A percentile compares a stretch with the other conserved stretches of the same genome.
Conservation (phyloP, 2,329 filamentous ascomycete genomes). For the Pestalotiopsis sp. region DNA sequence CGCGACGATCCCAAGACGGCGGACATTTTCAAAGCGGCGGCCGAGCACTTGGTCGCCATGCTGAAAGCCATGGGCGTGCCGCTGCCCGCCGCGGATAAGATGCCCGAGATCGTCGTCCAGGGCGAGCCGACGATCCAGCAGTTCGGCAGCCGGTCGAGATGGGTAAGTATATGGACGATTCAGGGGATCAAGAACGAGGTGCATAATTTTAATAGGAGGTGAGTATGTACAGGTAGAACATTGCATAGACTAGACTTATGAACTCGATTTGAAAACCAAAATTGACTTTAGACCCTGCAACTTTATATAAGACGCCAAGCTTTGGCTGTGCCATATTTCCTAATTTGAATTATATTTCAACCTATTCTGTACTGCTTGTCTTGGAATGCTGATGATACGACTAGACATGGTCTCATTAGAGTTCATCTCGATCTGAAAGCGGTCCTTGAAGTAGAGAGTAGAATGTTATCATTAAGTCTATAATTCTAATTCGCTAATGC, state of each 20-base stretch:
- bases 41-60: no score
- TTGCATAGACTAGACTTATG: neutral
- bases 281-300: no score
- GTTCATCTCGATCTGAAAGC: no score
- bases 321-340: neutral
- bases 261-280: neutral
- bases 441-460: neutral
- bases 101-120: neutral
- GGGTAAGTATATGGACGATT: neutral
- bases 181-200: neutral
- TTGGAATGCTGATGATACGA: neutral
- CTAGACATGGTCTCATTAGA: no score
- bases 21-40: no score
- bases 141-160: no score
- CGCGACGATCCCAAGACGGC: no score
- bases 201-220: neutral
- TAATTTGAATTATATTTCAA: no score
- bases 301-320: neutral
- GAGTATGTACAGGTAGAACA: neutral
- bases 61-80: no score
- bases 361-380: neutral
- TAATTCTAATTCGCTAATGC: neutral
- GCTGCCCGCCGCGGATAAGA: no score
- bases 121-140: no score
- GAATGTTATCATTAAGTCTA: conserved; percentile 1